Evolutionary conservation across 345 rosid genomes (phyloP).

Genomic region (Microcos paniculata): DNA sequence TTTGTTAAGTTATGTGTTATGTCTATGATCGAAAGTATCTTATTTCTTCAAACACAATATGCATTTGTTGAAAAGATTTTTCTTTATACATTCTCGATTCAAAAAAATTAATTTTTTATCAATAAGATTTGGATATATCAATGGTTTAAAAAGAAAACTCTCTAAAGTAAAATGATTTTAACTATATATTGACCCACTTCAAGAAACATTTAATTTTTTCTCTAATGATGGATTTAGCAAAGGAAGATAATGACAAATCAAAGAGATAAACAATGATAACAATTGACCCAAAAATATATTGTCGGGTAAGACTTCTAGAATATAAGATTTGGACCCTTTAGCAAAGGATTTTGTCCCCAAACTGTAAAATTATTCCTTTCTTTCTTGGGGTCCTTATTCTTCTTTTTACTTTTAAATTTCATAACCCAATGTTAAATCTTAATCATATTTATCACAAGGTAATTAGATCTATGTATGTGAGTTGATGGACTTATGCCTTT

Average conservation of each 20-base stretch:
- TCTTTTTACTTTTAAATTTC: neutral
- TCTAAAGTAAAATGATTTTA: neutral
- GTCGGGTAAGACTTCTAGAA: neutral
- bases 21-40: no score
- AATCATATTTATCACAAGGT: neutral
- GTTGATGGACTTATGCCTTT: neutral
- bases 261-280: neutral
- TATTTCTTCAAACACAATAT: no score
- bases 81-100: no score
- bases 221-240: neutral
- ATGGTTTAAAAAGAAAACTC: no score
- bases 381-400: neutral
- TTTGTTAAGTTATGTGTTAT: no score
- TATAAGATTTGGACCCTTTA: neutral
- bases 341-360: neutral
- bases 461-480: neutral
- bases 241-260: neutral
- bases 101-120: no score
- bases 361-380: neutral
- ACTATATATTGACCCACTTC: neutral
- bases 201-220: neutral
- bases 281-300: neutral
- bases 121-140: no score
- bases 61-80: no score
- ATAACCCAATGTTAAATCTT: neutral